These are phyloP conservation scores for Syzygium jambos DNA, from an alignment of 345 rosid species.

Conservation along the genomic window DNA sequence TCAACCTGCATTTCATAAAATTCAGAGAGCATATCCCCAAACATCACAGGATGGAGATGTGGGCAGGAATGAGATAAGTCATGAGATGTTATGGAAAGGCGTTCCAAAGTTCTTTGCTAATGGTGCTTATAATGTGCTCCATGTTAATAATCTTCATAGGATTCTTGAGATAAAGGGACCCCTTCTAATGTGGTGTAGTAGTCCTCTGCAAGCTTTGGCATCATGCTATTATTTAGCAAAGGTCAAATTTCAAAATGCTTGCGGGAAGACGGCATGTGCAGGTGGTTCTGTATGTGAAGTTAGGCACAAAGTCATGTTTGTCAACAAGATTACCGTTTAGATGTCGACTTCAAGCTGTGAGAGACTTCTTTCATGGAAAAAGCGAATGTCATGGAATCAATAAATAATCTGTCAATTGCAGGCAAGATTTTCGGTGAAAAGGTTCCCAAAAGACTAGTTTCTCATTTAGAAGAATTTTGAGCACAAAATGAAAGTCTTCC, in stretches of 20 bases:
- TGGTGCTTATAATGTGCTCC: background rate
- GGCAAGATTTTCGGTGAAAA: no score
- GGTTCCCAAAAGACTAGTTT: no score
- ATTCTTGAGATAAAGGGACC: background rate
- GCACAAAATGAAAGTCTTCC: background rate
- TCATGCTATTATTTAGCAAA: background rate
- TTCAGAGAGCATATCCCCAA: background rate
- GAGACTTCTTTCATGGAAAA: no score
- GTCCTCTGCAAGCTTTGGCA: background rate
- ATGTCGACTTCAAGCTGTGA: background rate
- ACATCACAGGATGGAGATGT: background rate
- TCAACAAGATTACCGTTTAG: background rate
- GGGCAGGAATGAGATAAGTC: no score
- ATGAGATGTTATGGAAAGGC: no score
- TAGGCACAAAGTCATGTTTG: background rate
- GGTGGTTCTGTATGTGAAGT: background rate
- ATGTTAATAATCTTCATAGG: background rate
- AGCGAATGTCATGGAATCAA: no score
- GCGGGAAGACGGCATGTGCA: background rate
- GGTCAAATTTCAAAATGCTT: background rate
- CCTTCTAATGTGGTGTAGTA: background rate
- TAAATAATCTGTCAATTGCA: no score
- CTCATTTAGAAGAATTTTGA: background rate
- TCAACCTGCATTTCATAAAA: background rate
- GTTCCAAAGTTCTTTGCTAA: no score